A percentile compares a stretch with the other conserved stretches of the same genome.
These are phyloP conservation scores for Leccinum truebloodii DNA, from an alignment of 768 basidiomycete species.

Conservation along the genomic window DNA sequence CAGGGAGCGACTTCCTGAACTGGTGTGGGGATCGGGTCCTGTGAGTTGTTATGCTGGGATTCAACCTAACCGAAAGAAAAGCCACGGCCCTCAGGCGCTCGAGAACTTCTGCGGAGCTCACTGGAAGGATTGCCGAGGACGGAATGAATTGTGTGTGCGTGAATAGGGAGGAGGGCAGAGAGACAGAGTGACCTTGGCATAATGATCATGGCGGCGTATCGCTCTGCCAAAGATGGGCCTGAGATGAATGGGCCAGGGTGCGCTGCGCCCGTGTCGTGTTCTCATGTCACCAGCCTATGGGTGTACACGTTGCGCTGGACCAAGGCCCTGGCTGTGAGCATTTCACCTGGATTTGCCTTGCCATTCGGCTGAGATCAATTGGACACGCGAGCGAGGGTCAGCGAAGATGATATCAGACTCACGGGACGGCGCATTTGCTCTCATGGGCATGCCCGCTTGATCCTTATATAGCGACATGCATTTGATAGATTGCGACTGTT, in stretches of 20 bases:
- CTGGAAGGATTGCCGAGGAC: conserved; percentile 10
- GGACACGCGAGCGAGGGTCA: conserved; percentile 19
- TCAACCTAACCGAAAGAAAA: conserved; percentile 23
- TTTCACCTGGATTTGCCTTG: conserved; percentile 12
- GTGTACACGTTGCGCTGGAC: conserved; percentile 18
- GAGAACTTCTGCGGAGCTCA: conserved; percentile 12
- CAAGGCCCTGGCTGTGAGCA: conserved; percentile 19
- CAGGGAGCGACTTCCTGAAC: conserved; percentile 20
- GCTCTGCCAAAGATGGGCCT: conserved; percentile 5
- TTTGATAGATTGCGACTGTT: conserved; percentile 22
- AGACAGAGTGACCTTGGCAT: conserved; percentile 8
- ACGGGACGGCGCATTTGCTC: conserved; percentile 16
- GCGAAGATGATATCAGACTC: conserved; percentile 16
- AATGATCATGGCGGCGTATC: conserved; percentile 17
- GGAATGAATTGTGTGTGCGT: conserved; percentile 14
- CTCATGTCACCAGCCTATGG: conserved; percentile 23
- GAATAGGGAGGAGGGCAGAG: conserved; percentile 9
- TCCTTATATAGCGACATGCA: conserved; percentile 11
- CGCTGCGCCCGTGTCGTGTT: conserved; percentile 22
- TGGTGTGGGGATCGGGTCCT: conserved; percentile 13
- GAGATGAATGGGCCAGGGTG: conserved; percentile 19
- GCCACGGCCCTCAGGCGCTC: conserved; percentile 25
- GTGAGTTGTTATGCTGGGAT: conserved; percentile 21
- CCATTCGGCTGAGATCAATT: conserved; percentile 6
- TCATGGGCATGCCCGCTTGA: conserved; percentile 15